Percentiles rank a stretch among this genome's conserved stretches.
phyloP scores from a whole-genome alignment of 495 filamentous ascomycete species.

The Chaetomium tenue region DNA sequence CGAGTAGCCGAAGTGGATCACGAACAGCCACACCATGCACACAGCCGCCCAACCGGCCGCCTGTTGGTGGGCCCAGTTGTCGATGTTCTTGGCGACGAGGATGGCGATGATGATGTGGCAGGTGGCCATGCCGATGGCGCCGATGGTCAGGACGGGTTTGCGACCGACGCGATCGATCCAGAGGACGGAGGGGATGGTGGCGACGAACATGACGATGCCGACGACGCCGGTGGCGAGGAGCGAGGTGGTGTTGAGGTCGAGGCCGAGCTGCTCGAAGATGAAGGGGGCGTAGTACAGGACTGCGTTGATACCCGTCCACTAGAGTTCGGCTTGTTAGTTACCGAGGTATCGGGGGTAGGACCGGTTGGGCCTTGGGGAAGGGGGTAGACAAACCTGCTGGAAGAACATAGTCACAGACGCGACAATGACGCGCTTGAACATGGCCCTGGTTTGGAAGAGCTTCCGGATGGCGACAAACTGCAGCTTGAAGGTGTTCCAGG shows the following conservation, averaged over 20 bases:
- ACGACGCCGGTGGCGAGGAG: conserved; percentile 79
- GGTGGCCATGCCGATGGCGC: conserved; percentile 57
- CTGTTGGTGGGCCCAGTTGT: conserved; percentile 56
- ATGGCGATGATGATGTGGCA: conserved; percentile 72
- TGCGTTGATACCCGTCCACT: conserved; percentile 74
- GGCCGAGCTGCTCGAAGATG: conserved; percentile 69
- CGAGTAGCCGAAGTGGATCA: conserved; percentile 75
- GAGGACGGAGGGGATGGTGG: conserved; percentile 66
- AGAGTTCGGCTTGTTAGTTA: conserved; percentile 28
- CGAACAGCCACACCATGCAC: conserved; percentile 79
- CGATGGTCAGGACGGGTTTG: conserved; percentile 57
- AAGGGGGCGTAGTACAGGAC: conserved; percentile 71
- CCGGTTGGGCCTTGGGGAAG: background rate
- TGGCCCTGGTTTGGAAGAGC: conserved; percentile 68
- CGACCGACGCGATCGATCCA: conserved; percentile 62
- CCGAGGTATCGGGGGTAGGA: too few relatives aligned
- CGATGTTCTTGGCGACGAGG: conserved; percentile 64
- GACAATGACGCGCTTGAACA: conserved; percentile 72
- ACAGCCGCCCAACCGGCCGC: conserved; percentile 76
- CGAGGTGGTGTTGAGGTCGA: conserved; percentile 59
- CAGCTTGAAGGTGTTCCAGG: conserved; percentile 62
- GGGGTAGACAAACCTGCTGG: conserved; percentile 49
- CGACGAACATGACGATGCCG: conserved; percentile 70
- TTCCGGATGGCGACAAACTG: conserved; percentile 71
- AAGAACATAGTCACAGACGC: conserved; percentile 70